A percentile compares a stretch with the other conserved stretches of the same genome.
Evolutionary conservation across 176 grass and related monocot species (phyloP).

Genomic region (Eremochloa ophiuroides): DNA sequence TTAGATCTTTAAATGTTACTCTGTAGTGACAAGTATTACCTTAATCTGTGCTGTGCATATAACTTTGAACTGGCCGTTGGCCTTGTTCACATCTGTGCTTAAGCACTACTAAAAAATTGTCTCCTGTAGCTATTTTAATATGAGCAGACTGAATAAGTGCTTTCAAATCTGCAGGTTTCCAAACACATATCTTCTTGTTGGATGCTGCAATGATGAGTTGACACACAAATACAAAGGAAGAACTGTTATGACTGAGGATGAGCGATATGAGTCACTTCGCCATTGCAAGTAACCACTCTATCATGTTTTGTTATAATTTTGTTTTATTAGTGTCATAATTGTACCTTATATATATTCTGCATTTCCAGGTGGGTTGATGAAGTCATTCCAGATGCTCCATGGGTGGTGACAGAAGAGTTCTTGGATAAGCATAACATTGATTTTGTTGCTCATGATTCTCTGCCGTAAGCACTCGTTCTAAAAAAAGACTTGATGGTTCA

Average conservation of each 20-base stretch:
- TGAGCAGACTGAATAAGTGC: conserved; percentile 18
- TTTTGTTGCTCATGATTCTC: conserved; percentile 85
- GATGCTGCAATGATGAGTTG: conserved; percentile 87
- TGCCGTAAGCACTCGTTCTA: conserved; percentile 65
- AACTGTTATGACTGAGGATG: conserved; percentile 83
- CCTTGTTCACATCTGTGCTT: conserved; percentile 15
- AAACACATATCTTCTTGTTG: conserved; percentile 78
- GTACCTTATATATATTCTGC: conserved; percentile 4
- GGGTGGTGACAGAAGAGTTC: conserved; percentile 85
- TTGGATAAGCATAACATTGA: conserved; percentile 84
- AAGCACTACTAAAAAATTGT: not conserved
- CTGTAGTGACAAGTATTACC: not conserved
- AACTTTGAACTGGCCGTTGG: not conserved
- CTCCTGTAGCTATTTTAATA: not conserved
- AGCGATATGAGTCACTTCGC: conserved; percentile 91
- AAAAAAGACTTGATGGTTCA: conserved; percentile 10
- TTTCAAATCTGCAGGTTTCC: conserved; percentile 62
- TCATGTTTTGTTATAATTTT: conserved; percentile 12
- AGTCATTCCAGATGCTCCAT: conserved; percentile 94
- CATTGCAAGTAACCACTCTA: conserved; percentile 73
- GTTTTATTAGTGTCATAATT: not conserved
- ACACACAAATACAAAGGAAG: conserved; percentile 76
- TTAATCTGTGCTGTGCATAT: not conserved
- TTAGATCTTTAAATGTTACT: not conserved
- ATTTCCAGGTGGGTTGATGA: conserved; percentile 83